A percentile compares a stretch with the other conserved stretches of the same genome.
Conservation (phyloP, 2,329 filamentous ascomycete species). For the Claviceps maximensis region DNA sequence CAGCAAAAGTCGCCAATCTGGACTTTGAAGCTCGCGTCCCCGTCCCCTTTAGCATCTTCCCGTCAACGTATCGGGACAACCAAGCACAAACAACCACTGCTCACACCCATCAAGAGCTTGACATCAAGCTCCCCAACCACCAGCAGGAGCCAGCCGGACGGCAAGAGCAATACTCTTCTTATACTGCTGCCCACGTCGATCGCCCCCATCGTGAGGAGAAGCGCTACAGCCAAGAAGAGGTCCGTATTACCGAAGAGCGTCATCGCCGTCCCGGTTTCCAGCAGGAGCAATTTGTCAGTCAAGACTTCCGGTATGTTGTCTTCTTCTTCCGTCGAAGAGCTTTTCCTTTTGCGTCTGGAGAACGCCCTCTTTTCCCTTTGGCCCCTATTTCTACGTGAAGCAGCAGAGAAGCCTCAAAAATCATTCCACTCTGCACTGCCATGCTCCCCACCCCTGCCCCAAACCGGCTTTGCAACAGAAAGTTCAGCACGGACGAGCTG, state of each 20-base stretch:
- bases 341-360: slow-evolving; percentile 2
- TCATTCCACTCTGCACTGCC: neutral
- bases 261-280: slow-evolving; percentile 57
- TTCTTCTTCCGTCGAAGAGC: slow-evolving; percentile 4
- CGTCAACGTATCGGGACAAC: slow-evolving; percentile 77
- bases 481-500: neutral
- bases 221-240: slow-evolving; percentile 67
- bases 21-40: slow-evolving; percentile 99
- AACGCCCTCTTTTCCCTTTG: neutral
- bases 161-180: slow-evolving; percentile 86
- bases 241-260: slow-evolving; percentile 66
- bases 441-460: neutral
- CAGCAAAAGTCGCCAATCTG: slow-evolving; percentile 83
- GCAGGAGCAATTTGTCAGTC: slow-evolving; percentile 35
- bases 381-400: neutral
- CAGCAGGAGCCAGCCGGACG: slow-evolving; percentile 72
- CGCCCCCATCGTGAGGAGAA: slow-evolving; percentile 43
- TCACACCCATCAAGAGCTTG: slow-evolving; percentile 75
- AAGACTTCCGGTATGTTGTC: slow-evolving; percentile 40
- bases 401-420: neutral
- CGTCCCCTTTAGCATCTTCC: slow-evolving; percentile 99
- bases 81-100: slow-evolving; percentile 35
- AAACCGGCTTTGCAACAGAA: neutral
- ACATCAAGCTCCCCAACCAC: slow-evolving; percentile 52
- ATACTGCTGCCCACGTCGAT: slow-evolving; percentile 46